A percentile compares a stretch with the other conserved stretches of the same genome.
These are phyloP conservation scores for Penicillium rolfsii DNA, from an alignment of 2,329 filamentous ascomycete species.

Conservation along the genomic window DNA sequence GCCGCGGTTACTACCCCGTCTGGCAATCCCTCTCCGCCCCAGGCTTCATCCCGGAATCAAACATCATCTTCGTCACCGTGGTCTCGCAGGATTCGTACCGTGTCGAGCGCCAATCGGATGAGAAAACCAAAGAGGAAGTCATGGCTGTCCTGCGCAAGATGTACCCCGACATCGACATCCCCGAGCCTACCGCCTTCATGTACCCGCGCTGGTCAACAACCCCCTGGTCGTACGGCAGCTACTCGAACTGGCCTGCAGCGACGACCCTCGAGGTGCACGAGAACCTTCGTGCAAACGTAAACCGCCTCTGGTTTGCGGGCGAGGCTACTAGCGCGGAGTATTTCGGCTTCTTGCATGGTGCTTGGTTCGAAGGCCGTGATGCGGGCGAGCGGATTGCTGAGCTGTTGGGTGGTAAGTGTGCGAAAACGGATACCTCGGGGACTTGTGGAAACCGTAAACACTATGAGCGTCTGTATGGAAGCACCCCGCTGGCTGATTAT, in stretches of 20 bases:
- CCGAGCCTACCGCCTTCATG: constrained; percentile 63
- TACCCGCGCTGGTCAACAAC: constrained; percentile 63
- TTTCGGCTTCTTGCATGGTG: constrained; percentile 67
- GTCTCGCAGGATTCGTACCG: constrained; percentile 60
- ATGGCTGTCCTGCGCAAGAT: constrained; percentile 63
- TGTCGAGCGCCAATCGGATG: constrained; percentile 63
- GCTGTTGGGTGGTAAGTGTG: constrained; percentile 15
- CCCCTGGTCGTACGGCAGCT: constrained; percentile 62
- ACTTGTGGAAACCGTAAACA: constrained; percentile 21
- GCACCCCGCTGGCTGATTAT: constrained; percentile 26
- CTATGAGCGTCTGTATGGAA: constrained; percentile 19
- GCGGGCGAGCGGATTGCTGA: constrained; percentile 44
- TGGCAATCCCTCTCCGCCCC: constrained; percentile 65
- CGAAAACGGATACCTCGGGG: constrained; percentile 12
- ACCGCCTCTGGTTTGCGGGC: constrained; percentile 65
- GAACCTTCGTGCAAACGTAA: constrained; percentile 67
- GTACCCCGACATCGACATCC: constrained; percentile 61
- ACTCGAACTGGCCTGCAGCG: constrained; percentile 69
- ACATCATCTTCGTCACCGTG: constrained; percentile 69
- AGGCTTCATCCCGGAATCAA: constrained; percentile 63
- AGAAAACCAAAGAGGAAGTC: constrained; percentile 60
- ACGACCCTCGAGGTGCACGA: constrained; percentile 68
- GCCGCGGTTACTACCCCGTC: constrained; percentile 60
- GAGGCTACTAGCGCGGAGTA: constrained; percentile 66
- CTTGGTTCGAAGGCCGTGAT: constrained; percentile 60